Percentiles rank a stretch among this genome's conserved stretches.
phyloP scores from a whole-genome alignment of 1,284 basidiomycete genomes.

The Pseudozyma hubeiensis region DNA sequence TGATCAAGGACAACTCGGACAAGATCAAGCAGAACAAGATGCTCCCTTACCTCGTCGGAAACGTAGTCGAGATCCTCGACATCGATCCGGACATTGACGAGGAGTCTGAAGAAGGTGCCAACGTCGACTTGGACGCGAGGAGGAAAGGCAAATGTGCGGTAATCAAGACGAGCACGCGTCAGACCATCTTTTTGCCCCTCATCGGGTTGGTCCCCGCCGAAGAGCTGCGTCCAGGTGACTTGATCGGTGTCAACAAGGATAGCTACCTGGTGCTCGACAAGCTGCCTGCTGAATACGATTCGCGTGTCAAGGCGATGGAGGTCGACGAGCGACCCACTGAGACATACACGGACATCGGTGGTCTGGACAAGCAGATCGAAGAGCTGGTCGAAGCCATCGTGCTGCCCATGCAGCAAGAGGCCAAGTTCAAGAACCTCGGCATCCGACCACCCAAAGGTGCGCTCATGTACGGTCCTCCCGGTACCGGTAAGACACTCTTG shows the following conservation, averaged over 20 bases:
- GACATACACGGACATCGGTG: slow-evolving; percentile 82
- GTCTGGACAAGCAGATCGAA: slow-evolving; percentile 84
- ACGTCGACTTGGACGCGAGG: slow-evolving; percentile 91
- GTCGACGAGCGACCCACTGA: slow-evolving; percentile 85
- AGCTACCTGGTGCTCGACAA: slow-evolving; percentile 97
- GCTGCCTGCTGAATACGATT: slow-evolving; percentile 81
- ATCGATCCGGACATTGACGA: slow-evolving; percentile 88
- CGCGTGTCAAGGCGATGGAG: slow-evolving; percentile 90
- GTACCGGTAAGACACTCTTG: slow-evolving; percentile 96
- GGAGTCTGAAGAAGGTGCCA: slow-evolving; percentile 84
- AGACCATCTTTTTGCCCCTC: slow-evolving; percentile 96
- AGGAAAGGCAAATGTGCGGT: slow-evolving; percentile 97
- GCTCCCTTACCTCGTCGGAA: slow-evolving; percentile 95
- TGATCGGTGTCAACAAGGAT: slow-evolving; percentile 99
- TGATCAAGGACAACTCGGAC: slow-evolving; percentile 96
- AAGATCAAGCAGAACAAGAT: slow-evolving; percentile 99
- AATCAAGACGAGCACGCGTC: slow-evolving; percentile 95
- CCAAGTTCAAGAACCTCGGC: slow-evolving; percentile 83
- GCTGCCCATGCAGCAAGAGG: slow-evolving; percentile 82
- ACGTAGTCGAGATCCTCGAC: slow-evolving; percentile 85
- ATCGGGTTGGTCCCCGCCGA: slow-evolving; percentile 95
- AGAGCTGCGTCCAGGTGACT: slow-evolving; percentile 86
- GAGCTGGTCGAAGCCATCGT: slow-evolving; percentile 84
- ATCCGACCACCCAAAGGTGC: slow-evolving; percentile 83
- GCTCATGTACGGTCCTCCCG: slow-evolving; percentile 83